A percentile compares a stretch with the other conserved stretches of the same genome.
These are phyloP conservation scores for Diplogelasinospora grovesii DNA, from an alignment of 495 filamentous ascomycete species.

Conservation along the genomic window DNA sequence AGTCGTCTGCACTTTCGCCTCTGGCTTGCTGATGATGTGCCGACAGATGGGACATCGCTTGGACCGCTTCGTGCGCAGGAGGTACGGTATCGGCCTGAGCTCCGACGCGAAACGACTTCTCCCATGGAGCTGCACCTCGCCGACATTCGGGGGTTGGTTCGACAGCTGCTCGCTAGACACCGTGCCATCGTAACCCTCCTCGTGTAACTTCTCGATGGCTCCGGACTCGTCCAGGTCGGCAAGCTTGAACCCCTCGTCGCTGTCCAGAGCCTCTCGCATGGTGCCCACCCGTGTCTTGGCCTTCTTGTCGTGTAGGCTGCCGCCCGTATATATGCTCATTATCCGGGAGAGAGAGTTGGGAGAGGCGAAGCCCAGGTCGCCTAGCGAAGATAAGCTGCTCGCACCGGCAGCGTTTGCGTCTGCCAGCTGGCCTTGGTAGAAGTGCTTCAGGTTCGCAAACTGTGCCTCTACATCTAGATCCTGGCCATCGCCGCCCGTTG, in stretches of 20 bases:
- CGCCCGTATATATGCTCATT: conserved; percentile 82
- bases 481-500: conserved; percentile 5
- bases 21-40: conserved; percentile 93
- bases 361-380: conserved; percentile 63
- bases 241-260: conserved; percentile 61
- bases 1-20: conserved; percentile 76
- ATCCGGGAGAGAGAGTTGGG: conserved; percentile 77
- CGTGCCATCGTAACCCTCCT: conserved; percentile 36
- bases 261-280: conserved; percentile 71
- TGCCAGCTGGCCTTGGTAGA: conserved; percentile 66
- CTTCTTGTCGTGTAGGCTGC: conserved; percentile 53
- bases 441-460: conserved; percentile 55
- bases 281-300: conserved; percentile 56
- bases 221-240: conserved; percentile 45
- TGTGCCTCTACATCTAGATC: conserved; percentile 38
- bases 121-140: conserved; percentile 39
- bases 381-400: conserved; percentile 47
- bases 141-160: conserved; percentile 40
- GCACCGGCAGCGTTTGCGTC: conserved; percentile 42
- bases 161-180: conserved; percentile 26
- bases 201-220: conserved; percentile 39
- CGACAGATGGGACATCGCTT: conserved; percentile 90
- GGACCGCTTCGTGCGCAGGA: conserved; percentile 82
- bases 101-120: conserved; percentile 50
- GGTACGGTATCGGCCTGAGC: conserved; percentile 69